These are phyloP conservation scores for Agarophyton chilense DNA, from an alignment of 23 red algal species.

Conservation along the genomic window DNA sequence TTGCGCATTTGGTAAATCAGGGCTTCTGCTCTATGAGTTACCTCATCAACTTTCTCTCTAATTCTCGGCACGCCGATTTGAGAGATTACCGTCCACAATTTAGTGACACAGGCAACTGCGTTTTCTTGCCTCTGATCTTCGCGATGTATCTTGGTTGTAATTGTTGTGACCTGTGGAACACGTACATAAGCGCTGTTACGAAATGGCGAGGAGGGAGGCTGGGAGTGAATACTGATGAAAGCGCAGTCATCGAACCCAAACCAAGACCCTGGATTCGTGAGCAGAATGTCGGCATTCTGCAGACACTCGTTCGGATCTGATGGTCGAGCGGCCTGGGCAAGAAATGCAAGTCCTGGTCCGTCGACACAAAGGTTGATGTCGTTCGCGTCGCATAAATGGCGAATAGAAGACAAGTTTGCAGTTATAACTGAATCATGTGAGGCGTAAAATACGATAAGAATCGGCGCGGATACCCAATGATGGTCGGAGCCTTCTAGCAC, in stretches of 20 bases:
- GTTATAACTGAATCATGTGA: conserved; percentile 38
- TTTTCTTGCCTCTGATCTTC: conserved; percentile 11
- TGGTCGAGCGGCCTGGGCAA: conserved; percentile 30
- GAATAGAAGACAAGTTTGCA: conserved; percentile 6
- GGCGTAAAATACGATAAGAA: conserved; percentile 1
- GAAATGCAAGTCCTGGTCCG: conserved; percentile 38
- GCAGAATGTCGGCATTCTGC: conserved; percentile 5
- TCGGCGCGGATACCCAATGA: neutral
- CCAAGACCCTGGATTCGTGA: conserved; percentile 43
- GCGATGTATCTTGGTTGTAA: neutral
- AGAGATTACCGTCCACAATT: conserved; percentile 46
- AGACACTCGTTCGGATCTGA: conserved; percentile 41
- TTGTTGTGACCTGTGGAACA: neutral
- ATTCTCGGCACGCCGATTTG: conserved; percentile 25
- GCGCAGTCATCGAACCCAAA: conserved; percentile 64
- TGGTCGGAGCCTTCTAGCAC: neutral
- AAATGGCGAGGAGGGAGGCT: neutral
- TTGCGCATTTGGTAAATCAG: conserved; percentile 4
- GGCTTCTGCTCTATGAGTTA: conserved; percentile 11
- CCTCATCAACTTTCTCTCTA: conserved; percentile 2
- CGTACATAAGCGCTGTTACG: neutral
- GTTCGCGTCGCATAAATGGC: conserved; percentile 10
- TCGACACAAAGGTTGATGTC: conserved; percentile 28
- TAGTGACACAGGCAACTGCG: neutral
- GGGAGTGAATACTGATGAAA: conserved; percentile 14